A percentile compares a stretch with the other conserved stretches of the same genome.
These are phyloP conservation scores for Huntiella savannae DNA, from an alignment of 2,329 filamentous ascomycete genomes.

Conservation along the genomic window DNA sequence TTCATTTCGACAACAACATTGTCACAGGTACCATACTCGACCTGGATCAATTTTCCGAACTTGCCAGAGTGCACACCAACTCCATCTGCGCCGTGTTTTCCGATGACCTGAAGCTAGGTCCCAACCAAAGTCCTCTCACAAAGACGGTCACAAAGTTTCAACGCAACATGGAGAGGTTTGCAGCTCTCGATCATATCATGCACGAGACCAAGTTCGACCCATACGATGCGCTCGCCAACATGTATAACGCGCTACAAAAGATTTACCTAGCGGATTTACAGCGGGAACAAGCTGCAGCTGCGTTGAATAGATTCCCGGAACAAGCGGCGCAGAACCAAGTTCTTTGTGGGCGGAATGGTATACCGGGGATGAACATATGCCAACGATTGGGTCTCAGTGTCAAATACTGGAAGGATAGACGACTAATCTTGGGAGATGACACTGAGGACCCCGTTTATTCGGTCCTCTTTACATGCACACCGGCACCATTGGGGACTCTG, in stretches of 20 bases:
- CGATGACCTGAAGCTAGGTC: slow-evolving; percentile 40
- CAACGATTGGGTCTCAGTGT: slow-evolving; percentile 49
- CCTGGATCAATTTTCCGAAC: slow-evolving; percentile 39
- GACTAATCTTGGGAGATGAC: slow-evolving; percentile 21
- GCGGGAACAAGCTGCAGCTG: slow-evolving; percentile 22
- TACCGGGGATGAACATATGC: slow-evolving; percentile 50
- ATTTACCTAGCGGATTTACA: slow-evolving; percentile 54
- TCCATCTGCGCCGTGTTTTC: slow-evolving; percentile 47
- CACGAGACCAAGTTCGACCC: slow-evolving; percentile 50
- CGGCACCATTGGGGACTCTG: slow-evolving; percentile 30
- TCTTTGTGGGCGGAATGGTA: slow-evolving; percentile 51
- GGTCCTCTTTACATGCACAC: slow-evolving; percentile 45
- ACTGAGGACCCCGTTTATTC: slow-evolving; percentile 37
- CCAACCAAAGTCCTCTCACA: slow-evolving; percentile 44
- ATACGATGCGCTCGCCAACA: slow-evolving; percentile 55
- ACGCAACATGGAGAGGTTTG: slow-evolving; percentile 49
- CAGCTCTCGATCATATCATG: slow-evolving; percentile 53
- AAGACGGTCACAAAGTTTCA: slow-evolving; percentile 54
- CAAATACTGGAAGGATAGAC: slow-evolving; percentile 57
- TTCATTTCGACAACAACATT: slow-evolving; percentile 40
- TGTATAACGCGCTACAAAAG: slow-evolving; percentile 50
- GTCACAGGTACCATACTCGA: slow-evolving; percentile 43
- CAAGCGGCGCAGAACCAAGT: slow-evolving; percentile 31
- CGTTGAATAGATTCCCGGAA: slow-evolving; percentile 19
- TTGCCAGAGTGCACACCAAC: slow-evolving; percentile 39